Conservation (phyloP, 495 filamentous ascomycete genomes). For the Podospora pseudoanserina region DNA sequence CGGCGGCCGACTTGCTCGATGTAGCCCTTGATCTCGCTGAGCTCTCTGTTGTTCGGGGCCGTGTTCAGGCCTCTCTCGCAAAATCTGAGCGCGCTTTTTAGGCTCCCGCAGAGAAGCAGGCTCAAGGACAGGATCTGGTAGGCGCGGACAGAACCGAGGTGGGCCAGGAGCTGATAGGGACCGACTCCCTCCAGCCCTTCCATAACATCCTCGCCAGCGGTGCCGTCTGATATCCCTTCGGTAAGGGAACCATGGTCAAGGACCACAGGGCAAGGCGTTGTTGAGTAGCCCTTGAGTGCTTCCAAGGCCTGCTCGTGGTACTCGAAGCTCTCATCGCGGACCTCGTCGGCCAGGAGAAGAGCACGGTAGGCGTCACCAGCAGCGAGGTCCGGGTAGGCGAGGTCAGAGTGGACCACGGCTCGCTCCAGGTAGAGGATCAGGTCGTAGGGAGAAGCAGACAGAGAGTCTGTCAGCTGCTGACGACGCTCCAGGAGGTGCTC, state of each 20-base stretch:
- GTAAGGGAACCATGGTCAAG: slow-evolving; percentile 41
- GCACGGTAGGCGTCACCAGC: slow-evolving; percentile 88
- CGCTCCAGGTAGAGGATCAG: slow-evolving; percentile 71
- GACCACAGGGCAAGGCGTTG: slow-evolving; percentile 34
- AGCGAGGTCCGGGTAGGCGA: slow-evolving; percentile 86
- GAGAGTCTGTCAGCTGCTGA: slow-evolving; percentile 44
- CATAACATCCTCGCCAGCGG: slow-evolving; percentile 27
- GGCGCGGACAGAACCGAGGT: slow-evolving; percentile 46
- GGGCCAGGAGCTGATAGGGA: slow-evolving; percentile 35
- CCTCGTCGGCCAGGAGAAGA: slow-evolving; percentile 77
- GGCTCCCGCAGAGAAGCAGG: slow-evolving; percentile 64
- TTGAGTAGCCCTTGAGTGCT: slow-evolving; percentile 34
- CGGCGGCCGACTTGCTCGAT: slow-evolving; percentile 47
- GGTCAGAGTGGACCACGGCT: slow-evolving; percentile 62
- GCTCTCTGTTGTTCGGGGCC: slow-evolving; percentile 44
- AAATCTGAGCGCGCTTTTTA: slow-evolving; percentile 66
- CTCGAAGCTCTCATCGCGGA: slow-evolving; percentile 64
- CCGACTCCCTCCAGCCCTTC: slow-evolving; percentile 24
- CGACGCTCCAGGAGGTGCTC: slow-evolving; percentile 44
- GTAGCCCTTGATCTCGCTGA: slow-evolving; percentile 44
- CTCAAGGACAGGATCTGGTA: slow-evolving; percentile 57
- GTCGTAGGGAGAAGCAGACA: slow-evolving; percentile 65
- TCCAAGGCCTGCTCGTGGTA: slow-evolving; percentile 56
- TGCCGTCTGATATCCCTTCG: slow-evolving; percentile 36
- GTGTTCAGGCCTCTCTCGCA: slow-evolving; percentile 49